Conservation (phyloP, 2,329 filamentous ascomycete species). For the Annulohypoxylon truncatum region DNA sequence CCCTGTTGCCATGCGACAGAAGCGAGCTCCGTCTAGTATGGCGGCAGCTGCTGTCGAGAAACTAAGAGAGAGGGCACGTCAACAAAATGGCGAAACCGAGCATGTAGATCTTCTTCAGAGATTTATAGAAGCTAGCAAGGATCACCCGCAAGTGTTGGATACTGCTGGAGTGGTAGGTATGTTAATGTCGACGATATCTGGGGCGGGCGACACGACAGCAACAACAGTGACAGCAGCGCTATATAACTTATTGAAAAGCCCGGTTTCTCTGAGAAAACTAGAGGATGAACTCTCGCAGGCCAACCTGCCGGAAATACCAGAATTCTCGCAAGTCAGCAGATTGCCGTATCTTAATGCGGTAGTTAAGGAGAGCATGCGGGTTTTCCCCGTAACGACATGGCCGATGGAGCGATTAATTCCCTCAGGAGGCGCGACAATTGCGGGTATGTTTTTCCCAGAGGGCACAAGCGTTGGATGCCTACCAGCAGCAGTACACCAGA, state of each 20-base stretch:
- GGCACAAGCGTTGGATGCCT: conserved; percentile 44
- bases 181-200: conserved; percentile 45
- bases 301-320: conserved; percentile 35
- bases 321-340: conserved; percentile 36
- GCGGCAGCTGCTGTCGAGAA: conserved; percentile 35
- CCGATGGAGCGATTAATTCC: conserved; percentile 43
- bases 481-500: conserved; percentile 37
- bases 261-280: conserved; percentile 61
- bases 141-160: conserved; percentile 40
- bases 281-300: conserved; percentile 37
- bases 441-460: conserved; percentile 42
- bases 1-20: conserved; percentile 35
- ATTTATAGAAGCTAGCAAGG: conserved; percentile 41
- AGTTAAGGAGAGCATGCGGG: conserved; percentile 41
- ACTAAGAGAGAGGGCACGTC: conserved; percentile 32
- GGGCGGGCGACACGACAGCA: conserved; percentile 45
- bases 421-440: conserved; percentile 40
- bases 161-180: conserved; percentile 37
- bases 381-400: conserved; percentile 30
- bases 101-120: conserved; percentile 41
- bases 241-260: conserved; percentile 57
- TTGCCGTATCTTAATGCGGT: conserved; percentile 45
- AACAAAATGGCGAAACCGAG: too few relatives aligned
- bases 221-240: conserved; percentile 31
- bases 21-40: conserved; percentile 32